Conservation (phyloP, 306 rosid species). For the Cucumis cinereus region DNA sequence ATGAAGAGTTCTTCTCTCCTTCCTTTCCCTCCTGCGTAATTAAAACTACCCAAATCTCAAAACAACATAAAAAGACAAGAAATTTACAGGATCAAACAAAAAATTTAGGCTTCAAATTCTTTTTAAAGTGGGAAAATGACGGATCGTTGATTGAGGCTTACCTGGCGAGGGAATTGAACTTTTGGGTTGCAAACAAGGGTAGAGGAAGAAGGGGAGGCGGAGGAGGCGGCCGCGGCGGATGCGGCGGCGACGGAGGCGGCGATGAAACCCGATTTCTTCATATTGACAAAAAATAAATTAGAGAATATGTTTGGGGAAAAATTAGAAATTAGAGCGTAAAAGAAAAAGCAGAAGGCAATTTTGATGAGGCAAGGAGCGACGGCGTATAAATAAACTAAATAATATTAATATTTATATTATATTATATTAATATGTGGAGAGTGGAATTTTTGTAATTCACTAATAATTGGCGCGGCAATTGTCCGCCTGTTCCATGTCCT, state of each 20-base stretch:
- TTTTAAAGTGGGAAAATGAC: background rate
- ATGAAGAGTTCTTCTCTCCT: background rate
- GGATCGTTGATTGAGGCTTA: background rate
- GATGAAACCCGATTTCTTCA: constrained; percentile 41
- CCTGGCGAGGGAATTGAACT: constrained; percentile 24
- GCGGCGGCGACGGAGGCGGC: constrained; percentile 51
- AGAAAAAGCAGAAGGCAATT: background rate
- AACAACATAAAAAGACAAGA: background rate
- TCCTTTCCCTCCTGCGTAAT: constrained; percentile 2
- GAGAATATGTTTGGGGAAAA: background rate
- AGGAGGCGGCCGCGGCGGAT: constrained; percentile 20
- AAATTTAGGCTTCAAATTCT: background rate
- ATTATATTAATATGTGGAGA: background rate
- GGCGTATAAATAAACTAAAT: background rate
- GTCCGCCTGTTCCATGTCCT: background rate
- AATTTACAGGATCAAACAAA: background rate
- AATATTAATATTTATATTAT: background rate
- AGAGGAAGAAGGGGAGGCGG: constrained; percentile 21
- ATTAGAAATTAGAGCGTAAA: background rate
- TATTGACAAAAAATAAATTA: background rate
- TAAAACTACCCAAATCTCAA: background rate
- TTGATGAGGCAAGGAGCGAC: background rate
- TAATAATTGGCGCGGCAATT: background rate
- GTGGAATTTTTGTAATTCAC: background rate
- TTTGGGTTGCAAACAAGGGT: background rate